These are phyloP conservation scores for Candida albicans DNA, from an alignment of 1,139 yeast species.

Conservation along the genomic window DNA sequence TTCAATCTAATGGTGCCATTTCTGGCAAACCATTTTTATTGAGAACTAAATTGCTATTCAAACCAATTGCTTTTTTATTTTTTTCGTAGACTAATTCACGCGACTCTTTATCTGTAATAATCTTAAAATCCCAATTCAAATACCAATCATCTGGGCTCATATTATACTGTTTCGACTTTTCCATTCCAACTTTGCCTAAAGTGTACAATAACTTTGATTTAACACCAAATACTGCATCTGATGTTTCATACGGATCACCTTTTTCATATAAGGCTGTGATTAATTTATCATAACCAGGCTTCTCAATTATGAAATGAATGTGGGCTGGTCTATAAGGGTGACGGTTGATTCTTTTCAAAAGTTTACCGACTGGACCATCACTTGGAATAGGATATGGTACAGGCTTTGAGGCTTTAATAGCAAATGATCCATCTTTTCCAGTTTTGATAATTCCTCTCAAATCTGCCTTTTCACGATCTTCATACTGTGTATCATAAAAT, in stretches of 20 bases:
- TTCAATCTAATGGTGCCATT: constrained; percentile 14
- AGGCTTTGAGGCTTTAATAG: constrained; percentile 31
- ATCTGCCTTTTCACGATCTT: constrained; percentile 22
- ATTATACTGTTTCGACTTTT: constrained; percentile 19
- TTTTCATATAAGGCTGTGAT: constrained; percentile 31
- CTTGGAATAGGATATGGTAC: constrained; percentile 40
- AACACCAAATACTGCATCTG: constrained; percentile 34
- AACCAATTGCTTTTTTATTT: constrained; percentile 19
- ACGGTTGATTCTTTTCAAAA: constrained; percentile 29
- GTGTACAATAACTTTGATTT: constrained; percentile 21
- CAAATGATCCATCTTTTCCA: constrained; percentile 26
- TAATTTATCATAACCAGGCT: constrained; percentile 27
- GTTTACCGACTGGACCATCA: constrained; percentile 40
- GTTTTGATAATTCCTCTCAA: constrained; percentile 34
- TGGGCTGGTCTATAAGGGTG: constrained; percentile 42
- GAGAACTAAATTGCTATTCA: constrained; percentile 13
- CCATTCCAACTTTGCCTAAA: constrained; percentile 20
- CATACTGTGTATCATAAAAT: constrained; percentile 35
- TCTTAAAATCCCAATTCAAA: constrained; percentile 25
- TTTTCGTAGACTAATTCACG: constrained; percentile 14
- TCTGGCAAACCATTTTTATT: constrained; percentile 21
- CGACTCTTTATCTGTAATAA: constrained; percentile 22
- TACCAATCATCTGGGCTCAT: constrained; percentile 25
- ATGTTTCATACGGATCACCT: constrained; percentile 30
- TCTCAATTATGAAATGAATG: constrained; percentile 31